Conservation (phyloP, 345 rosid genomes). For the Rhizophora mangle region DNA sequence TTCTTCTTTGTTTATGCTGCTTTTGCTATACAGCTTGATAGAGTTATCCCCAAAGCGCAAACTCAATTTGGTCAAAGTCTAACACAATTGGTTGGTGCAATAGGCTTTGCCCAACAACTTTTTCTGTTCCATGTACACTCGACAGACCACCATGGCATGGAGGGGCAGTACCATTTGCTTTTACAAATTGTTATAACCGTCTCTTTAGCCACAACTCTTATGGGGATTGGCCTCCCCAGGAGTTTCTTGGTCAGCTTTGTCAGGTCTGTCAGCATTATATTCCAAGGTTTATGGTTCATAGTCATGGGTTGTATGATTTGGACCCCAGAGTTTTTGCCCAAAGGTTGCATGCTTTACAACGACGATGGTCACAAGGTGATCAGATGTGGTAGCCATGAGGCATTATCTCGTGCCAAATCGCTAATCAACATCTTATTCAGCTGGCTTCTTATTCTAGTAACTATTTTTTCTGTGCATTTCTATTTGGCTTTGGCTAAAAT, state of each 20-base stretch:
- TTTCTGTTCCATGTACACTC: slow-evolving; percentile 74
- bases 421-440: slow-evolving; percentile 67
- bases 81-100: slow-evolving; percentile 46
- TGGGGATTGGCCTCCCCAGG: slow-evolving; percentile 53
- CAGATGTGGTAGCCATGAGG: slow-evolving; percentile 46
- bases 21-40: slow-evolving; percentile 55
- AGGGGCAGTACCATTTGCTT: slow-evolving; percentile 75
- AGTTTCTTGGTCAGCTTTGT: slow-evolving; percentile 68
- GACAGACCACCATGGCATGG: slow-evolving; percentile 66
- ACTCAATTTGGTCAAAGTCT: slow-evolving; percentile 14
- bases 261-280: slow-evolving; percentile 53
- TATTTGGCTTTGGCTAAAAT: slow-evolving; percentile 39
- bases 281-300: slow-evolving; percentile 79
- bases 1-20: slow-evolving; percentile 57
- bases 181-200: slow-evolving; percentile 50
- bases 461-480: slow-evolving; percentile 40
- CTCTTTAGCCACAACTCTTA: slow-evolving; percentile 53
- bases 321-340: slow-evolving; percentile 60
- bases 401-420: slow-evolving; percentile 62
- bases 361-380: slow-evolving; percentile 68
- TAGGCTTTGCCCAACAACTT: slow-evolving; percentile 61
- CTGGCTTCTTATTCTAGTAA: slow-evolving; percentile 43
- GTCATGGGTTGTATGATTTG: slow-evolving; percentile 69
- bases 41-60: slow-evolving; percentile 26
- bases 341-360: slow-evolving; percentile 52